Percentiles rank a stretch among this genome's conserved stretches.
phyloP scores from a whole-genome alignment of 2,329 filamentous ascomycete species.

The Beauveria brongniartii region DNA sequence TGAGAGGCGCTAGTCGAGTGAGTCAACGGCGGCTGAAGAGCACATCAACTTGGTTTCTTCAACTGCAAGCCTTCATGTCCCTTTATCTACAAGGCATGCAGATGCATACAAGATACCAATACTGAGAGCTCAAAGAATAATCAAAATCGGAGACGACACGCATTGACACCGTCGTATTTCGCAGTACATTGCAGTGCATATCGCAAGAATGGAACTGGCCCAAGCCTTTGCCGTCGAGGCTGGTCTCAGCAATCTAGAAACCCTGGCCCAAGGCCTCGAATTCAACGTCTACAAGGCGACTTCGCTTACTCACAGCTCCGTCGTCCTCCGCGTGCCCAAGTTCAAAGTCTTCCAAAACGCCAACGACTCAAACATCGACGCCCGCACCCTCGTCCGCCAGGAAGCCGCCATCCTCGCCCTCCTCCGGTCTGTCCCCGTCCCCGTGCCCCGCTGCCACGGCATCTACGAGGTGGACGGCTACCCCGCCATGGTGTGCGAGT shows the following conservation, averaged over 20 bases:
- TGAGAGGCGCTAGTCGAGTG: not conserved
- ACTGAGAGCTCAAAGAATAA: not conserved
- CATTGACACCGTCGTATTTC: not conserved
- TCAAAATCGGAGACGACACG: not conserved
- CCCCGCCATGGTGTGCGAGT: conserved; percentile 15
- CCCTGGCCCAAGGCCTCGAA: conserved; percentile 12
- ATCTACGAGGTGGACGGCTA: conserved; percentile 12
- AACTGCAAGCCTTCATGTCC: not conserved
- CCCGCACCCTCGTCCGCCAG: conserved; percentile 12
- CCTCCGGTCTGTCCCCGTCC: conserved; percentile 5
- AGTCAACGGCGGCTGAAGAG: not conserved
- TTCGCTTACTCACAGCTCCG: not conserved
- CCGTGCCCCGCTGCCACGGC: conserved; percentile 5
- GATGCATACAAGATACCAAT: not conserved
- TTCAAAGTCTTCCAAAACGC: conserved; percentile 12
- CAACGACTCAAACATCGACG: conserved; percentile 14
- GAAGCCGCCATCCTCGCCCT: conserved; percentile 13
- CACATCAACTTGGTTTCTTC: not conserved
- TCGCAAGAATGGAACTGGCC: conserved; percentile 9
- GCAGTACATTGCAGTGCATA: not conserved
- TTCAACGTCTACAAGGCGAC: conserved; percentile 13
- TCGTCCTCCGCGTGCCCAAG: conserved; percentile 13
- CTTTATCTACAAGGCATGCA: not conserved
- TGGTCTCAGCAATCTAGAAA: conserved; percentile 7
- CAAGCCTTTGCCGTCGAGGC: conserved; percentile 9